Evolutionary conservation across 345 rosid genomes (phyloP).

Genomic region (Gossypium australe): DNA sequence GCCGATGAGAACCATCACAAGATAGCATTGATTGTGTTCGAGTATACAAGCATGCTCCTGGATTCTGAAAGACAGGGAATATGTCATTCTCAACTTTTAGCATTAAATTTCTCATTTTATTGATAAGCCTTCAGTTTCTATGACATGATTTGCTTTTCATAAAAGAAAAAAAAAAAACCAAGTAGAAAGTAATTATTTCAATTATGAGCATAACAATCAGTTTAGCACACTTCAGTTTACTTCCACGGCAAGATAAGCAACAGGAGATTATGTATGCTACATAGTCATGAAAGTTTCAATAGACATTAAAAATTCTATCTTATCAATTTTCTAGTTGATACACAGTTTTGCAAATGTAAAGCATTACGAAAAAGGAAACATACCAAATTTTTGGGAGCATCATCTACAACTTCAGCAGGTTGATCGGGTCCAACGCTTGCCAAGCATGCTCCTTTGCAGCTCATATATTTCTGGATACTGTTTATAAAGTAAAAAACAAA

Average conservation of each 20-base stretch:
- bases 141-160: background rate
- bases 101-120: background rate
- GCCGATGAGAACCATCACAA: slow-evolving; percentile 78
- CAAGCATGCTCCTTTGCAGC: slow-evolving; percentile 83
- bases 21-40: slow-evolving; percentile 64
- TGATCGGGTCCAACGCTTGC: slow-evolving; percentile 84
- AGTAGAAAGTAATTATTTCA: background rate
- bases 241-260: background rate
- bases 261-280: background rate
- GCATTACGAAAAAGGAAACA: slow-evolving; percentile 6
- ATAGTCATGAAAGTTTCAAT: background rate
- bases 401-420: slow-evolving; percentile 87
- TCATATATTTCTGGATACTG: slow-evolving; percentile 78
- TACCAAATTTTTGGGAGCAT: slow-evolving; percentile 90
- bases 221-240: background rate
- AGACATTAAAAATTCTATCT: background rate
- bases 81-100: background rate
- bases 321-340: background rate
- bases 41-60: slow-evolving; percentile 85
- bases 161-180: background rate
- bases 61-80: slow-evolving; percentile 47
- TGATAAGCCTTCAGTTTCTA: background rate
- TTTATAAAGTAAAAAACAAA: slow-evolving; percentile 9
- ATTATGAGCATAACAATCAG: background rate
- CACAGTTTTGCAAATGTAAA: background rate